These are phyloP conservation scores for Talaromyces stipitatus DNA, from an alignment of 495 filamentous ascomycete genomes.

Conservation along the genomic window DNA sequence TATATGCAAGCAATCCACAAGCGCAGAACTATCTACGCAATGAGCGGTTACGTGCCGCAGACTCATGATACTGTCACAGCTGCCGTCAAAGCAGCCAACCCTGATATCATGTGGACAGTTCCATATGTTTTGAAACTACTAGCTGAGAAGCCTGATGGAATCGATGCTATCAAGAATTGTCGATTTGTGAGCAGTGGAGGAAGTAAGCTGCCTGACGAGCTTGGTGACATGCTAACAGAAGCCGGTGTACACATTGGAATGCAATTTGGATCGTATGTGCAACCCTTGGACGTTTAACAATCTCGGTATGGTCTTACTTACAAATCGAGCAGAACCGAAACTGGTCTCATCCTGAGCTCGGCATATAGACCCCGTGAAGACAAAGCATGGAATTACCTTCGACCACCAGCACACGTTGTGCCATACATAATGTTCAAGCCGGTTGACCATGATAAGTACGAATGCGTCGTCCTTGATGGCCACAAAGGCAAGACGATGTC, in stretches of 20 bases:
- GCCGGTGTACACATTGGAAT: slow-evolving; percentile 25
- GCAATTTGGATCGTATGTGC: slow-evolving; percentile 26
- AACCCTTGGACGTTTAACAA: slow-evolving; percentile 45
- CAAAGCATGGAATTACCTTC: slow-evolving; percentile 47
- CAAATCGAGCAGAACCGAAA: slow-evolving; percentile 38
- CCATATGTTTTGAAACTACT: slow-evolving; percentile 51
- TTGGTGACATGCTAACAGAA: slow-evolving; percentile 45
- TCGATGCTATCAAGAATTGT: slow-evolving; percentile 36
- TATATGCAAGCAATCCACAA: slow-evolving; percentile 44
- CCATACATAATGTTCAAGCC: slow-evolving; percentile 46
- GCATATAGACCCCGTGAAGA: slow-evolving; percentile 33
- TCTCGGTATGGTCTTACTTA: slow-evolving; percentile 5
- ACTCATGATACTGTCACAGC: slow-evolving; percentile 40
- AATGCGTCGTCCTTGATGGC: slow-evolving; percentile 45
- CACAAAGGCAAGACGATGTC: slow-evolving; percentile 41
- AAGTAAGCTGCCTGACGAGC: slow-evolving; percentile 47
- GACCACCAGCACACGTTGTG: slow-evolving; percentile 25
- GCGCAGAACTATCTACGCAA: slow-evolving; percentile 42
- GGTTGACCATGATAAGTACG: slow-evolving; percentile 34
- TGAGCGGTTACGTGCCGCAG: slow-evolving; percentile 45
- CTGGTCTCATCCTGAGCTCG: slow-evolving; percentile 43
- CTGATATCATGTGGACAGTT: slow-evolving; percentile 47
- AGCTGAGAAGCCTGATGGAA: slow-evolving; percentile 37
- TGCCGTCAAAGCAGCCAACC: slow-evolving; percentile 36
- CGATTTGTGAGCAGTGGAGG: slow-evolving; percentile 44